Evolutionary conservation across 495 filamentous ascomycete species (phyloP), one percentile per base, ranked within the genome.

Genomic region (Geopyxis carbonaria): DNA sequence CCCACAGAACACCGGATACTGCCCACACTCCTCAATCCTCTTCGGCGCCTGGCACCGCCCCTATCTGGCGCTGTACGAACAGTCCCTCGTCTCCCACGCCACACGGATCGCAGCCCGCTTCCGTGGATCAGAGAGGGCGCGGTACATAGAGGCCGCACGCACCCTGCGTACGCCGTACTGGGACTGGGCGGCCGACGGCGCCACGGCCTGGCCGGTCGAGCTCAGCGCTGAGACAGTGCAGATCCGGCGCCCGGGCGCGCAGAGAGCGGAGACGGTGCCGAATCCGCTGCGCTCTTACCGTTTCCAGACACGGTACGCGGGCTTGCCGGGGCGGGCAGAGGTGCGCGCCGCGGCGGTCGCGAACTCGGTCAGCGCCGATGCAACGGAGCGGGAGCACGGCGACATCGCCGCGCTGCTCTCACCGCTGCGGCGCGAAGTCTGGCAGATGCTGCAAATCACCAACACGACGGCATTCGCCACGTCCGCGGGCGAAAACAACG

Each of bases 371-470:
- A n/a, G 78, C 68, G 10, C 79, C 48, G 4, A 87, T 45, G 40
- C 79, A 75, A 55, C 68, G 77, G 1, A 56, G 37, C 0, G 81
- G 77, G 1, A 61, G 72, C 11, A 87, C 58, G 31, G 78, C 39
- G 22, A 80, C 80, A 2, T 87, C 68, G 9, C 83, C 84, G 0
- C 73, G 72, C 32, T 83, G 82, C 11, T 84, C 84, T 37, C 76
- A 59, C 21, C 57, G 44, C 43, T 63, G 47, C 6, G n/a, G n/a
- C n/a, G n/a, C n/a, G n/a, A n/a, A n/a, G n/a, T n/a, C n/a, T n/a
- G n/a, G n/a, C n/a, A n/a, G n/a, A n/a, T n/a, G n/a, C n/a, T n/a
- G n/a, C n/a, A n/a, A n/a, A n/a, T n/a, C n/a, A n/a, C n/a, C n/a
- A n/a, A n/a, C n/a, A n/a, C n/a, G n/a, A n/a, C n/a, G n/a, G n/a